Evolutionary conservation across 2,329 filamentous ascomycete genomes (phyloP).

Genomic region (Sporothrix pseudoabietina): DNA sequence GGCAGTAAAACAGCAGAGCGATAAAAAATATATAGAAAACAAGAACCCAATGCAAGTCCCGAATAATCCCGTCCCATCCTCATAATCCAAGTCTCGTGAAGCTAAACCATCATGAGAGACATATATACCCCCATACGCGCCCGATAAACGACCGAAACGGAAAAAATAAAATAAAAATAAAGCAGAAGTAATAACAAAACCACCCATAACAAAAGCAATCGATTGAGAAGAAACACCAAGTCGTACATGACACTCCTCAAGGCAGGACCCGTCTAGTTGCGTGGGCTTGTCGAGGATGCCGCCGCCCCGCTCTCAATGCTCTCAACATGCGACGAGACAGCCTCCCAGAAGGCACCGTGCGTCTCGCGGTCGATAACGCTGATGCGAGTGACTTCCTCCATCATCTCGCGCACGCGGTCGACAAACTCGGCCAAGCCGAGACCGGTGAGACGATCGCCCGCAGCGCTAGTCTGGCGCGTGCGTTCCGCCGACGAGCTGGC

Average conservation of each 20-base stretch:
- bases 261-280: background rate
- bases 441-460: constrained; percentile 68
- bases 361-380: constrained; percentile 67
- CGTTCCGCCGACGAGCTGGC: constrained; percentile 70
- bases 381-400: constrained; percentile 67
- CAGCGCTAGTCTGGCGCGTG: constrained; percentile 67
- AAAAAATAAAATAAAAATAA: background rate
- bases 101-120: background rate
- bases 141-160: background rate
- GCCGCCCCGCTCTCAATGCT: background rate
- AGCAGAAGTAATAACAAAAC: background rate
- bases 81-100: constrained; percentile 16
- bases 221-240: background rate
- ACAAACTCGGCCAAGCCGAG: constrained; percentile 75
- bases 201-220: too few species aligned
- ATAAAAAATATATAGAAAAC: background rate
- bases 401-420: constrained; percentile 66
- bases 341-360: constrained; percentile 72
- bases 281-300: background rate
- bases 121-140: background rate
- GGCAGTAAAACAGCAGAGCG: too few species aligned
- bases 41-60: background rate
- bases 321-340: constrained; percentile 47
- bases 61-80: background rate
- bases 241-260: background rate